Base-by-base conservation (phyloP, 768 basidiomycete genomes). In the Cubamyces sp. region DNA sequence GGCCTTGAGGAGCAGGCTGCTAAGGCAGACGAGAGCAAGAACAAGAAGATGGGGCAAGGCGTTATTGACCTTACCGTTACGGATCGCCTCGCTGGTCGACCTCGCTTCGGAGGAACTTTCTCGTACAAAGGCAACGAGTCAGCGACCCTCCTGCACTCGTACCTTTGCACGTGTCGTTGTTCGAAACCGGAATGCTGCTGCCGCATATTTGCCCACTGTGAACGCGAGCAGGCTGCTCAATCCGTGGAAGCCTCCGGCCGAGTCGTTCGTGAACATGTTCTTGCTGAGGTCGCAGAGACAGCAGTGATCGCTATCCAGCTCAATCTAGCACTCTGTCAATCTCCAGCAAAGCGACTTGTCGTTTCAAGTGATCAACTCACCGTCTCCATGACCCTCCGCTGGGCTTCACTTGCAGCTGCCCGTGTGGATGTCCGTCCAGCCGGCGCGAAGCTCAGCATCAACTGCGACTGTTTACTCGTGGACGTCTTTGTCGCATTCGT, bases 1-100 rank as follows among this genome's bases (percentile, higher is more conserved):
- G 87, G 90, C 12, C 76, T 99, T 45, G 92, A 96, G 67, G 94
- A 95, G 71, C 88, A 97, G 70, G 85, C 84, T 18, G 84, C 79
- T 2, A 86, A 87, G 58, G 88, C 87, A 68, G n/a, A n/a, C n/a
- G n/a, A n/a, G n/a, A n/a, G n/a, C n/a, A 91, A 90, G 76, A 95
- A 96, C 69, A 93, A 96, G 72, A 96, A 87, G 80, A 76, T 89
- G 66, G 86, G 95, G 46, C 87, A 84, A 64, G 92, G 78, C 68
- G 84, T 91, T 64, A 93, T 97, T 62, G 95, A 98, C 73, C 83
- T 97, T 98, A 62, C 96, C 94, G 6, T 96, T 95, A 15, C 89
- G 94, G 50, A 97, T 94, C 21, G 92, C 94, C 26, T 95, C 92
- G 66, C 93, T 96, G 73, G 94, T 98, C 58, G 92, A 96, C 71